Base-by-base conservation (phyloP, 169 alveolate species). In the Plasmodium fragile region DNA sequence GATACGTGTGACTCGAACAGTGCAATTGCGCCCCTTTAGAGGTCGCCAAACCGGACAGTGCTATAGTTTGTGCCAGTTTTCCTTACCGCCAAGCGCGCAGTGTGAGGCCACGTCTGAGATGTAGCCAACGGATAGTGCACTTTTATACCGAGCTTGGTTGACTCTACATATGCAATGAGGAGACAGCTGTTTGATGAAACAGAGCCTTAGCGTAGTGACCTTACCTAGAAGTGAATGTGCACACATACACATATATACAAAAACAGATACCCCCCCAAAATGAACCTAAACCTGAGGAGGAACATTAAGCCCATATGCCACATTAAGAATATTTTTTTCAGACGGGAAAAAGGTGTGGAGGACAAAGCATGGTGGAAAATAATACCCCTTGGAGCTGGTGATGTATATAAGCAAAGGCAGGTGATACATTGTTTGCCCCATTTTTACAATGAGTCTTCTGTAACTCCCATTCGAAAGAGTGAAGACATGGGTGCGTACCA, bases 381-480 rank as follows among this genome's bases (percentile, higher is more conserved):
- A 22, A 32, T 36, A 18, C 43, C 36, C 45, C 45, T 11, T 87
- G 30, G n/a, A 39, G 59, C 59, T 18, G 43, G 45, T 6, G 18
- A 71, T 43, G 39, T 78, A 39, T 59, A 55, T 18, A 83, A 32
- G 22, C 45, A 52, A 6, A 45, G 34, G 30, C 77, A 13, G 18
- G 18, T 75, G 65, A 0, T 43, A 22, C 25, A 30, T 52, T 28
- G 77, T 72, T 34, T 45, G 55, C 55, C 39, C 55, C 55, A 3
- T 77, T 79, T 77, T 78, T 78, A 77, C 69, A 87, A 87, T 13
- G 55, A 87, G 32, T 41, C 89, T 18, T 90, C 81, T 69, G n/a
- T 90, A 49, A 28, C 45, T 25, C 16, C 72, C 53, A 55, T 39
- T 79, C 25, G 10, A 32, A 79, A 79, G 82, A 87, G 70, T 30